These are phyloP conservation scores for Solanum boliviense DNA, from an alignment of 257 asterid genomes.

Conservation along the genomic window DNA sequence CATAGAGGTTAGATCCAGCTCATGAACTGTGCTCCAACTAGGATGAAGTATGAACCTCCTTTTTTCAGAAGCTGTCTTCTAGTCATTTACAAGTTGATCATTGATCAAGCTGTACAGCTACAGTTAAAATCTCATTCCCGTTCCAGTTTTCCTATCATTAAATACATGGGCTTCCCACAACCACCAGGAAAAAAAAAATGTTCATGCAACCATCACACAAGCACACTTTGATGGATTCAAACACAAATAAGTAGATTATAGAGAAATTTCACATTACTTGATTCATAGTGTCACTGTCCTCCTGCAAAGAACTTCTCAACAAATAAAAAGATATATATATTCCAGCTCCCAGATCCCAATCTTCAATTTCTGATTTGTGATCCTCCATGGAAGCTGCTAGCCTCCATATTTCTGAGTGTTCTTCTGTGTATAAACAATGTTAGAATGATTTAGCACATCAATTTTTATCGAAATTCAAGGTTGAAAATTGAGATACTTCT, in stretches of 20 bases:
- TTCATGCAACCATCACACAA: neutral
- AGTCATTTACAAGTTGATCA: neutral
- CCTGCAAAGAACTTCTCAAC: slow-evolving; percentile 54
- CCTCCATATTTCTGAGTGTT: slow-evolving; percentile 75
- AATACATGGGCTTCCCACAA: neutral
- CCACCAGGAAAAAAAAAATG: neutral
- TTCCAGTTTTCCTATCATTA: neutral
- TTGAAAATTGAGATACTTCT: neutral
- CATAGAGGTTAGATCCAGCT: neutral
- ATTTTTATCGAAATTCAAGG: neutral
- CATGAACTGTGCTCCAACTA: neutral
- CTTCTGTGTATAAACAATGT: slow-evolving; percentile 39
- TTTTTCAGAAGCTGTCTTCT: neutral
- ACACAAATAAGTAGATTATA: neutral
- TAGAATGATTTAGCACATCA: neutral
- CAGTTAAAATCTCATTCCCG: neutral
- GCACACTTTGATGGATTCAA: neutral
- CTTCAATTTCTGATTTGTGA: slow-evolving; percentile 77
- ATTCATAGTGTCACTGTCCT: slow-evolving; percentile 44
- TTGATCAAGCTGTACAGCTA: neutral
- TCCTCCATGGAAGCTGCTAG: slow-evolving; percentile 71
- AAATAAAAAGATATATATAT: slow-evolving; percentile 62
- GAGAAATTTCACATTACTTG: slow-evolving; percentile 38
- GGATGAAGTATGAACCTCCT: neutral
- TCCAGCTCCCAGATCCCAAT: slow-evolving; percentile 97